Evolutionary conservation across 2,329 filamentous ascomycete species (phyloP).

Genomic region (Pseudogymnoascus verrucosus): DNA sequence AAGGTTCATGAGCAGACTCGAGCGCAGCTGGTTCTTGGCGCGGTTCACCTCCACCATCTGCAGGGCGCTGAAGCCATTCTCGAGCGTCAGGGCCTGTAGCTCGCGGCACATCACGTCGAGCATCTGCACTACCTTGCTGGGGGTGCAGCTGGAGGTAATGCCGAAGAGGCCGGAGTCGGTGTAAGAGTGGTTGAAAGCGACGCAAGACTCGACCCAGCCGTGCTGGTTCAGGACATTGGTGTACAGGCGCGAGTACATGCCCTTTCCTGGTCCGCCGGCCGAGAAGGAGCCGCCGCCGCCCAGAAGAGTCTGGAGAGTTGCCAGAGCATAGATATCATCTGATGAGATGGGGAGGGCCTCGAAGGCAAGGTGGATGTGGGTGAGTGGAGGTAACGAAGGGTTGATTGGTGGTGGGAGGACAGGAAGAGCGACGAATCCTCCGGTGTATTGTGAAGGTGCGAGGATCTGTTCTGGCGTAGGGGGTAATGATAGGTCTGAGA

Average conservation of each 20-base stretch:
- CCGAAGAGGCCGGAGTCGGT: conserved; percentile 93
- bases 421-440: conserved; percentile 82
- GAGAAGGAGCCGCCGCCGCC: conserved; percentile 95
- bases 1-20: conserved; percentile 89
- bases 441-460: conserved; percentile 74
- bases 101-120: conserved; percentile 93
- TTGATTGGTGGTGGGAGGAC: conserved; percentile 69
- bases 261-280: conserved; percentile 92
- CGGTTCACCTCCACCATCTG: conserved; percentile 72
- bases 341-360: conserved; percentile 87
- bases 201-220: conserved; percentile 92
- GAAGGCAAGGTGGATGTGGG: conserved; percentile 91
- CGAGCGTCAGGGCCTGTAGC: conserved; percentile 67
- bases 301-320: conserved; percentile 89
- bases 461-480: conserved; percentile 47
- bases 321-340: conserved; percentile 91
- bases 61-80: conserved; percentile 65
- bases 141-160: conserved; percentile 79
- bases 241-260: conserved; percentile 97
- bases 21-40: conserved; percentile 94
- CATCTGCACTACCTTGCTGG: conserved; percentile 71
- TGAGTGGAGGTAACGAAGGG: conserved; percentile 71
- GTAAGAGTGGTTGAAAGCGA: conserved; percentile 96
- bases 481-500: conserved; percentile 35
- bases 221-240: conserved; percentile 97